phyloP scores from a whole-genome alignment of 2,329 filamentous ascomycete genomes.

The Fusarium decemcellulare region DNA sequence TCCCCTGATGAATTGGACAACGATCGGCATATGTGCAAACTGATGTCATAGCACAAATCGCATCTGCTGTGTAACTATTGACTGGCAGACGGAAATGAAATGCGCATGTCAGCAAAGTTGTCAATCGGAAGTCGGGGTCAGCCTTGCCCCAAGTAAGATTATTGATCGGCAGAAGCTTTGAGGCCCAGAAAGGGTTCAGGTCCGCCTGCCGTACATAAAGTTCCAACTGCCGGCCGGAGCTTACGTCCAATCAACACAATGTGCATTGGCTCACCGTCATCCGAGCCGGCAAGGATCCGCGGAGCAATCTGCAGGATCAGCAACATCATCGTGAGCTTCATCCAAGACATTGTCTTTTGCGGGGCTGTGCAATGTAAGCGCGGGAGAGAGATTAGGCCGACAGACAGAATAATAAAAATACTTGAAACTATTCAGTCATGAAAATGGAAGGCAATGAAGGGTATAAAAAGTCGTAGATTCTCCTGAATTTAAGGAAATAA shows the following conservation, averaged over 20 bases:
- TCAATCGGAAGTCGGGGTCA: background rate
- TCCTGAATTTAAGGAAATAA: background rate
- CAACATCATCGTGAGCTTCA: background rate
- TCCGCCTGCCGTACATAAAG: background rate
- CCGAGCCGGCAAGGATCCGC: background rate
- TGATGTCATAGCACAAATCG: background rate
- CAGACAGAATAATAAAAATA: background rate
- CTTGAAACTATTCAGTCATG: background rate
- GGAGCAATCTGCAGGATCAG: background rate
- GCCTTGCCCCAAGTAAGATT: background rate
- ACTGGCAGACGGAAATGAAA: too few relatives aligned
- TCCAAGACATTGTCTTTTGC: background rate
- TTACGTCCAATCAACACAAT: background rate
- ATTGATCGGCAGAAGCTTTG: background rate
- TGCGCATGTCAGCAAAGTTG: background rate
- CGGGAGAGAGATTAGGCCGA: background rate
- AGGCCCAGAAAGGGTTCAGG: background rate
- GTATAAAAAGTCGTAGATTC: background rate
- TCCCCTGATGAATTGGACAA: too few relatives aligned
- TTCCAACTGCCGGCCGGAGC: too few relatives aligned
- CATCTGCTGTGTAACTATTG: too few relatives aligned
- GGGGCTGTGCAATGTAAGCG: conserved; percentile 1
- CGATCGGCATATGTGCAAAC: too few relatives aligned
- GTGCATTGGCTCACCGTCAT: background rate
- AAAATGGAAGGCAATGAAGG: background rate